Base-by-base conservation (phyloP, 371 early-diverging fungal species). In the Mucor saturninus region DNA sequence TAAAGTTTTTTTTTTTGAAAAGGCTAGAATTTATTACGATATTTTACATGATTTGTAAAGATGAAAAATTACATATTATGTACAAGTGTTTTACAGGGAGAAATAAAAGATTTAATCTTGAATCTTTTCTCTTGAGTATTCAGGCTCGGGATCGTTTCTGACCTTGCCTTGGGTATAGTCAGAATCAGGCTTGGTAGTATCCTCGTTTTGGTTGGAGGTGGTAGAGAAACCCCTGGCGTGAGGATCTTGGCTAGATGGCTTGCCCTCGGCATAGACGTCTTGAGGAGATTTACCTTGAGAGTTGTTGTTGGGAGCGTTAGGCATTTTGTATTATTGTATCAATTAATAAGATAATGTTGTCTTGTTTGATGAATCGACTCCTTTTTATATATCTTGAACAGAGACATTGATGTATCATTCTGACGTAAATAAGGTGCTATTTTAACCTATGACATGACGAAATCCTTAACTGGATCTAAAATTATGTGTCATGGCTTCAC, bases 41-140 rank as follows among this genome's bases (percentile, higher is more conserved):
- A 35, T 35, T 35, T 35, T 35, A 35, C 35, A 35, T 35, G 35
- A 35, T 35, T 35, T 35, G 8, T 35, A 35, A 8, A 8, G 35
- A 4, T 35, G 21, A 21, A 21, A 21, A 21, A 21, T 21, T 21
- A 21, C 21, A 21, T 21, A 21, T 68, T 56, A 90, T 71, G 31
- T 35, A 35, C 35, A 35, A 35, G 35, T 35, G 21, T 21, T 21
- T 21, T 21, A 21, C 21, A 21, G 21, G 21, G 21, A 21, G 21
- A 21, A 21, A 21, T 21, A 21, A 21, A 21, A 21, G 21, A 21
- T 21, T 21, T 21, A 21, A 21, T 21, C 35, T 35, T 35, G 35
- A 35, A 35, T 6, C 8, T 35, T 6, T 6, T 35, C 35, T 35
- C 35, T 35, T 0, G 35, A 35, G 8, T 35, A 35, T 8, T 35